Percentiles rank a stretch among this genome's conserved stretches.
phyloP scores from a whole-genome alignment of 2,329 filamentous ascomycete genomes.

The Macrophomina tecta region DNA sequence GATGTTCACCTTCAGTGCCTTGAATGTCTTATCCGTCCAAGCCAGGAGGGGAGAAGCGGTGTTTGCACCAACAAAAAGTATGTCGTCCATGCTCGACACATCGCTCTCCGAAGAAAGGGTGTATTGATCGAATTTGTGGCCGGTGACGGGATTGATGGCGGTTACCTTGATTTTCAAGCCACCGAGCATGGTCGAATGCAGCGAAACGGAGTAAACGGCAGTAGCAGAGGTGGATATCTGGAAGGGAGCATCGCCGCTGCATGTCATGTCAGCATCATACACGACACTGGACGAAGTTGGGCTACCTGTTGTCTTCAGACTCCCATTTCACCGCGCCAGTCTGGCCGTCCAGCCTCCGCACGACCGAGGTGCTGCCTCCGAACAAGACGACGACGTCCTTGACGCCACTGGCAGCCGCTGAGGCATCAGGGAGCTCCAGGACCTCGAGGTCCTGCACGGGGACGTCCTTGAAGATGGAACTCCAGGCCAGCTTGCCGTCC shows the following conservation, averaged over 20 bases:
- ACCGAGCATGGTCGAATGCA: constrained; percentile 69
- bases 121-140: constrained; percentile 74
- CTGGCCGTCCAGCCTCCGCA: constrained; percentile 75
- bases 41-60: constrained; percentile 76
- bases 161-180: constrained; percentile 80
- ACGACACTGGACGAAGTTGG: constrained; percentile 2
- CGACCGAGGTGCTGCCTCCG: constrained; percentile 61
- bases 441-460: constrained; percentile 76
- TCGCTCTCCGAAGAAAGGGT: constrained; percentile 76
- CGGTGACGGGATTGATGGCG: constrained; percentile 73
- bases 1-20: constrained; percentile 73
- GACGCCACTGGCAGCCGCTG: constrained; percentile 44
- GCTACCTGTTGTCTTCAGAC: constrained; percentile 66
- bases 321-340: constrained; percentile 82
- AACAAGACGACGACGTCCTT: constrained; percentile 77
- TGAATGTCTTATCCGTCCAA: constrained; percentile 70
- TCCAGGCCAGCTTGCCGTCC: constrained; percentile 81
- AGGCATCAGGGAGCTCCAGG: constrained; percentile 70
- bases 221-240: constrained; percentile 74
- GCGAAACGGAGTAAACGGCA: constrained; percentile 76
- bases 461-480: constrained; percentile 62
- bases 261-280: constrained; percentile 32
- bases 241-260: constrained; percentile 72
- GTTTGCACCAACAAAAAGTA: constrained; percentile 78
- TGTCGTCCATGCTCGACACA: constrained; percentile 66